Base-by-base conservation (phyloP, 495 filamentous ascomycete genomes). In the Melanomma pulvis-pyrius region DNA sequence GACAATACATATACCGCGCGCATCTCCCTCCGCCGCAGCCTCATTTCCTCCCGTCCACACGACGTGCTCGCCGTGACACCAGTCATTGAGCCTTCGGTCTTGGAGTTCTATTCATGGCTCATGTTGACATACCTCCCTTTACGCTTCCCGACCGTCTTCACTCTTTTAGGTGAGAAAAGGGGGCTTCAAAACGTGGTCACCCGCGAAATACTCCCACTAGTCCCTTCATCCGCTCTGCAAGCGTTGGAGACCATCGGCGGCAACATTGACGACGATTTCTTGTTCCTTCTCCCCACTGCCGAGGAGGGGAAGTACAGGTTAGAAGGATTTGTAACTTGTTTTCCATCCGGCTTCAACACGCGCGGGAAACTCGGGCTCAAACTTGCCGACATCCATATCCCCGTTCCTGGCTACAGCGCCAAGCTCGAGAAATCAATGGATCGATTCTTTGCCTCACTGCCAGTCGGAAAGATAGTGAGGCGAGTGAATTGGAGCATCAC, bases 351-450 rank as follows among this genome's bases (percentile, higher is more conserved):
- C 1, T 92, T 93, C 71, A 80, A 87, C 41, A 84, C 87, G 0
- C 73, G 79, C 13, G 59, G 80, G 39, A 93, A 92, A 71, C 81
- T 93, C 11, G 85, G 84, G 0, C 78, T 82, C 63, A 74, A 79
- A 1, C 76, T 94, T 1, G 82, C 82, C 0, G 82, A 85, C 48
- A 90, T 96, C 59, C 92, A 96, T 68, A 76, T 25, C 0, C 75
- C 76, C 1, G 74, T 79, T 0, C 74, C 77, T 0, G 82, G 84
- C 0, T 93, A 92, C 71, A 75, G 75, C 26, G 83, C 84, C 26
- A 92, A 89, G 74, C 80, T 96, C 1, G 86, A 87, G 56, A 81
- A 81, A 26, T 89, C 87, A 58, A 92, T 96, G 88, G 90, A 93
- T 73, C 80, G 86, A 19, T 92, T 88, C 75, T 94, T 96, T 66